Percentiles rank a stretch among this genome's conserved stretches.
Conservation (phyloP, 768 basidiomycete genomes). For the Amanita phalloides region DNA sequence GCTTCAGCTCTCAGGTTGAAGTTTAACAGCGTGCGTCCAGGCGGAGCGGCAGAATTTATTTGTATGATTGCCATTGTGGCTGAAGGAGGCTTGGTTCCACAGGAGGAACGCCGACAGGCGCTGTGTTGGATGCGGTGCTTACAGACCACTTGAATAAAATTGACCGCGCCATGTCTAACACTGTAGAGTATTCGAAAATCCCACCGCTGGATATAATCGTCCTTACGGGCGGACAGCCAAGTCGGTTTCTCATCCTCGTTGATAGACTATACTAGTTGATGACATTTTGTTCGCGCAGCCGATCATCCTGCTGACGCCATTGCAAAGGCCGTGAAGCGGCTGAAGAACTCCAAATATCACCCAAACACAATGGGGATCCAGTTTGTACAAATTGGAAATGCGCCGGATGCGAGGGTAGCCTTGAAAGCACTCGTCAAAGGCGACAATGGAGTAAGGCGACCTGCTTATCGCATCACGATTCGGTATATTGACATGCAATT, state of each 20-base stretch:
- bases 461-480: not conserved
- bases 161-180: not conserved
- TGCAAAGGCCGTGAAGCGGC: conserved; percentile 13
- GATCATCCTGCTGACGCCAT: conserved; percentile 13
- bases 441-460: conserved; percentile 14
- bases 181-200: conserved; percentile 12
- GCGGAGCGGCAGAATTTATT: conserved; percentile 3
- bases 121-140: conserved; percentile 13
- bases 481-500: conserved; percentile 1
- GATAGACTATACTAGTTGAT: not conserved
- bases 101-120: conserved; percentile 22
- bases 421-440: conserved; percentile 16
- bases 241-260: conserved; percentile 7
- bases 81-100: not conserved
- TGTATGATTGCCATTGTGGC: not conserved
- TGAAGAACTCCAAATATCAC: conserved; percentile 4
- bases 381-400: conserved; percentile 22
- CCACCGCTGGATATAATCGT: conserved; percentile 22
- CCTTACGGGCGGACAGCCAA: conserved; percentile 21
- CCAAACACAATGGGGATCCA: conserved; percentile 17
- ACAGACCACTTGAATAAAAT: conserved; percentile 11
- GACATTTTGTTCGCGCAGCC: conserved; percentile 5
- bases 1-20: conserved; percentile 7
- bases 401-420: conserved; percentile 10
- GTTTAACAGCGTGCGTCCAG: conserved; percentile 12